Evolutionary conservation across 139 green algal species (phyloP), one percentile per base, ranked within the genome.

Genomic region (Chlamydomonas sphaeroides): DNA sequence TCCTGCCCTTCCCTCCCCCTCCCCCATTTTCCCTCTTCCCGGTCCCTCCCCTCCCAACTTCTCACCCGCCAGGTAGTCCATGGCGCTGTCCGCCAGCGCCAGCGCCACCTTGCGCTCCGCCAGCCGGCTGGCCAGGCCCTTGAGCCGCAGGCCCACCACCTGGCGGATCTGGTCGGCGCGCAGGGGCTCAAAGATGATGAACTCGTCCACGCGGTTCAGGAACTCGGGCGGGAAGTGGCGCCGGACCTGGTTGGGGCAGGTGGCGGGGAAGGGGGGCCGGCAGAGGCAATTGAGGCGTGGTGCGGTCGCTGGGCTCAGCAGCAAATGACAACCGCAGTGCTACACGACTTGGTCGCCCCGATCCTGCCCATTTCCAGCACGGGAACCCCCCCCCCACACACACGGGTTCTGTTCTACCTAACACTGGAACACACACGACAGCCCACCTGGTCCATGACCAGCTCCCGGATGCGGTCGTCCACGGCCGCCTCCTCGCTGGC

Each of bases 151-250:
- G 42, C 56, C 63, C 65, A 98, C 96, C 69, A 98, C 98, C 56
- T 79, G 71, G 33, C 86, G 71, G 87, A 99, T 98, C 90, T 99
- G 90, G 0, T 23, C 32, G 25, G 73, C 73, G 23, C 77, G 76
- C 15, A 99, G 93, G 23, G 93, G 92, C 80, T 98, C 90, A 81
- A 99, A 99, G 32, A 98, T 95, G 76, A 98, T 97, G 90, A 97
- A 99, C 86, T 99, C 97, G 90, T 99, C 97, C 45, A 99, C 91
- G 67, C 97, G 90, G 91, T 99, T 99, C 77, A 99, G 87, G 80
- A 99, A 99, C 91, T 99, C 97, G 35, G 97, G 97, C 65, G 94
- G 88, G 94, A 99, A 99, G 86, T 96, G 89, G 3, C 78, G 80
- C 45, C 95, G 94, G 33, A 98, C 95, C 89, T 95, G 87, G 72